Evolutionary conservation across 2,329 filamentous ascomycete genomes (phyloP).

Genomic region (Colletotrichum tabaci): DNA sequence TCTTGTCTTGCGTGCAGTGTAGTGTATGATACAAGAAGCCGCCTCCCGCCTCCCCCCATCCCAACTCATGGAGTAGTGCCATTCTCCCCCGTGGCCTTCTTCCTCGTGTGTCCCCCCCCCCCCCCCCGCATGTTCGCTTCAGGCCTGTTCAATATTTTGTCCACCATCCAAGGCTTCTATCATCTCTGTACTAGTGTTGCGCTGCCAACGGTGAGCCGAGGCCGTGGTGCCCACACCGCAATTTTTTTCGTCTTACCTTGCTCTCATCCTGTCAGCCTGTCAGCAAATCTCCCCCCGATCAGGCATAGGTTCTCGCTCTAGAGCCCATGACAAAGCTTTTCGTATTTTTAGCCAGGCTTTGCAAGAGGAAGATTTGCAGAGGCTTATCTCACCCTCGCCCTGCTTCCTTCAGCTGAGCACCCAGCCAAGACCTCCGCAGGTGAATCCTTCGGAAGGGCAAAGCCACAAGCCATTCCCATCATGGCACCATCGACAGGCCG

Average conservation of each 20-base stretch:
- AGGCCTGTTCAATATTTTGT: no score
- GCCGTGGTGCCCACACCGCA: neutral
- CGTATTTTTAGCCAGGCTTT: conserved; percentile 33
- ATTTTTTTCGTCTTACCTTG: conserved; percentile 5
- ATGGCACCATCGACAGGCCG: neutral
- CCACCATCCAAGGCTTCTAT: neutral
- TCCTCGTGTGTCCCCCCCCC: neutral
- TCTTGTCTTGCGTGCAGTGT: no score
- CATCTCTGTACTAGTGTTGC: neutral
- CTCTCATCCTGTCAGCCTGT: conserved; percentile 33
- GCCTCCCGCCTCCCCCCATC: no score
- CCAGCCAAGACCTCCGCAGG: conserved; percentile 32
- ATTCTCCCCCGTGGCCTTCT: neutral
- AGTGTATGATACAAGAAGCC: neutral
- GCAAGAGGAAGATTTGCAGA: neutral
- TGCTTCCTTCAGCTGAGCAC: conserved; percentile 17
- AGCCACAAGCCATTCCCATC: conserved; percentile 1
- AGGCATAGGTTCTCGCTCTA: neutral
- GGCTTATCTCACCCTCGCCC: conserved; percentile 24
- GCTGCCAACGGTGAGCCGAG: neutral
- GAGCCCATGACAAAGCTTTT: conserved; percentile 22
- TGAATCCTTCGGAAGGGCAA: conserved; percentile 21
- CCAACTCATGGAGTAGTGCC: neutral
- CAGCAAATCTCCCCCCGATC: conserved; percentile 13
- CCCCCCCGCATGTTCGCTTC: neutral